Evolutionary conservation across 1,139 yeast genomes (phyloP).

Genomic region (Martiniozyma asiatica): DNA sequence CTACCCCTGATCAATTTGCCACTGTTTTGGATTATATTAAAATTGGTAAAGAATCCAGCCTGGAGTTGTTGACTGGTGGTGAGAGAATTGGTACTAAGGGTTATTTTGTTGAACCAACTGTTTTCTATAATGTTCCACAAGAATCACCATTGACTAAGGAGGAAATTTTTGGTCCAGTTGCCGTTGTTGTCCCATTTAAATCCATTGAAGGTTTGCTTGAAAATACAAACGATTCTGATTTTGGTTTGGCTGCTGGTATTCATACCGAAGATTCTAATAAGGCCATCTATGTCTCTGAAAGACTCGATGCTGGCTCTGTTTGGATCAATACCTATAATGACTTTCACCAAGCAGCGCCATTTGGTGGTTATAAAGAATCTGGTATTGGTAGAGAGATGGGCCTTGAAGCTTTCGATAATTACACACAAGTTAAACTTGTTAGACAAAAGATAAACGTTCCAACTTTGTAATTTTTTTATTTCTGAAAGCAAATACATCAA

Average conservation of each 20-base stretch:
- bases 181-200: constrained; percentile 51
- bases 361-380: constrained; percentile 68
- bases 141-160: constrained; percentile 46
- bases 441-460: constrained; percentile 30
- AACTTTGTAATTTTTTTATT: constrained; percentile 7
- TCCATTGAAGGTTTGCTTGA: constrained; percentile 51
- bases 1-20: constrained; percentile 57
- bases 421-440: constrained; percentile 61
- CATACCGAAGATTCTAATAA: constrained; percentile 46
- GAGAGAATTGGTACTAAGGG: constrained; percentile 48
- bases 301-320: constrained; percentile 58
- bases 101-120: constrained; percentile 56
- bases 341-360: constrained; percentile 61
- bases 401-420: constrained; percentile 56
- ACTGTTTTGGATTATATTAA: constrained; percentile 60
- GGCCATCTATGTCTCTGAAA: constrained; percentile 46
- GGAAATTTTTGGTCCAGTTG: constrained; percentile 71
- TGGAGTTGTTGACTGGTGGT: constrained; percentile 48
- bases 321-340: constrained; percentile 74
- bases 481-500: too few relatives aligned
- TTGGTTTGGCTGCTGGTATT: constrained; percentile 77
- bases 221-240: constrained; percentile 55
- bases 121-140: constrained; percentile 51
- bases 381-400: constrained; percentile 83
- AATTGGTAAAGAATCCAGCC: constrained; percentile 60